Percentiles rank a stretch among this genome's conserved stretches.
Conservation (phyloP, 176 grass and related monocot genomes). For the Phoenix roebelenii region DNA sequence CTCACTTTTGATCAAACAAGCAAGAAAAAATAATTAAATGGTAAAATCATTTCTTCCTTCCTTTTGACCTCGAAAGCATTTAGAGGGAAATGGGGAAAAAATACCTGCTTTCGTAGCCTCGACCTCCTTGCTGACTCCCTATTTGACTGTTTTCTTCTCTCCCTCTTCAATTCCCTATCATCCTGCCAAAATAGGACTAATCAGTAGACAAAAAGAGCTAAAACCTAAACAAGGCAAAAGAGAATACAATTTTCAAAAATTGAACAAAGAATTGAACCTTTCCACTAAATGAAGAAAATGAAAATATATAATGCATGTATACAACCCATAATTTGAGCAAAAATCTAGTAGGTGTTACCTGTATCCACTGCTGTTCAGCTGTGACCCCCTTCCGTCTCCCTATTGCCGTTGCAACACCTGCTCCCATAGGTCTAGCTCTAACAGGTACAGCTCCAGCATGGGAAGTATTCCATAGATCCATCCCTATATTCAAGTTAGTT, state of each 20-base stretch:
- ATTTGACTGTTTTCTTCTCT: constrained; percentile 21
- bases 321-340: background rate
- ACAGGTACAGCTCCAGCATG: constrained; percentile 37
- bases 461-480: constrained; percentile 74
- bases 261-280: too few relatives aligned
- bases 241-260: too few relatives aligned
- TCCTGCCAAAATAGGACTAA: background rate
- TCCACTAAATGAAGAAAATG: too few relatives aligned
- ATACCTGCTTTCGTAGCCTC: constrained; percentile 13
- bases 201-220: background rate
- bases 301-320: too few relatives aligned
- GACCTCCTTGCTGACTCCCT: constrained; percentile 15
- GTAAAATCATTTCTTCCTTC: too few relatives aligned
- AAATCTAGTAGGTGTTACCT: background rate
- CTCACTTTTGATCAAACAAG: too few relatives aligned
- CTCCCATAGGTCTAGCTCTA: constrained; percentile 33
- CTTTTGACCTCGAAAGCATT: too few relatives aligned
- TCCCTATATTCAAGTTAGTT: constrained; percentile 74
- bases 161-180: constrained; percentile 5
- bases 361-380: constrained; percentile 7
- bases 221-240: too few relatives aligned
- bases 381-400: constrained; percentile 19
- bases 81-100: too few relatives aligned
- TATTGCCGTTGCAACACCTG: constrained; percentile 20
- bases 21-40: too few relatives aligned